phyloP scores from a whole-genome alignment of 495 filamentous ascomycete species.

The Xylaria castorea region DNA sequence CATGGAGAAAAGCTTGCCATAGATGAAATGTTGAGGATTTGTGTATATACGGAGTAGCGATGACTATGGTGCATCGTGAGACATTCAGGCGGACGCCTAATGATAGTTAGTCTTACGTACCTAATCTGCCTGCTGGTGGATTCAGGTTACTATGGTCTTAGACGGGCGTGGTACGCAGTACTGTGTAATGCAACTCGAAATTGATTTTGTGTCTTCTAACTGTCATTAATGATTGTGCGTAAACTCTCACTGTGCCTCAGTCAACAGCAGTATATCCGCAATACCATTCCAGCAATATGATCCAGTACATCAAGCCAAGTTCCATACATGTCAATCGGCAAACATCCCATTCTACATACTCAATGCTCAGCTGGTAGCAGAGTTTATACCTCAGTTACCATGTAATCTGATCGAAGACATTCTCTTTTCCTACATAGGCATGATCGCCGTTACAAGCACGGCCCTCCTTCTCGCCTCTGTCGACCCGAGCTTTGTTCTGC shows the following conservation, averaged over 20 bases:
- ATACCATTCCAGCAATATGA: conserved; percentile 4
- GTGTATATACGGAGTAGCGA: neutral
- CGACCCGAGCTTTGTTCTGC: neutral
- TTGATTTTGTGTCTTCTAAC: neutral
- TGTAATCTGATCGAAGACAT: conserved; percentile 10
- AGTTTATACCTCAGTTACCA: conserved; percentile 7
- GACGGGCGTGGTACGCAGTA: neutral
- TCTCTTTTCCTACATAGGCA: neutral
- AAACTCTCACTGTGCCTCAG: neutral
- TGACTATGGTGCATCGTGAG: neutral
- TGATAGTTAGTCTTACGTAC: neutral
- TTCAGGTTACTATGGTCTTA: neutral
- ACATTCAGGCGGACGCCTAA: neutral
- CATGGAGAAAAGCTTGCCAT: neutral
- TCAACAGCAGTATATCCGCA: neutral
- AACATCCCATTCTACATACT: neutral
- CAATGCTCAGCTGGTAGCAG: neutral
- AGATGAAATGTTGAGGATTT: neutral
- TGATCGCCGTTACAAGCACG: neutral
- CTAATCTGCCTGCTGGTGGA: neutral
- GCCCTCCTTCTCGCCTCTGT: neutral
- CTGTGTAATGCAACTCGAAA: neutral
- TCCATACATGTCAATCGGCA: neutral
- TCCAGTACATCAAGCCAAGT: neutral
- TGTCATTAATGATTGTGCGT: neutral